These are phyloP conservation scores for Ophiocordyceps camponoti-rufipedis DNA, from an alignment of 2,329 filamentous ascomycete genomes.

Conservation along the genomic window DNA sequence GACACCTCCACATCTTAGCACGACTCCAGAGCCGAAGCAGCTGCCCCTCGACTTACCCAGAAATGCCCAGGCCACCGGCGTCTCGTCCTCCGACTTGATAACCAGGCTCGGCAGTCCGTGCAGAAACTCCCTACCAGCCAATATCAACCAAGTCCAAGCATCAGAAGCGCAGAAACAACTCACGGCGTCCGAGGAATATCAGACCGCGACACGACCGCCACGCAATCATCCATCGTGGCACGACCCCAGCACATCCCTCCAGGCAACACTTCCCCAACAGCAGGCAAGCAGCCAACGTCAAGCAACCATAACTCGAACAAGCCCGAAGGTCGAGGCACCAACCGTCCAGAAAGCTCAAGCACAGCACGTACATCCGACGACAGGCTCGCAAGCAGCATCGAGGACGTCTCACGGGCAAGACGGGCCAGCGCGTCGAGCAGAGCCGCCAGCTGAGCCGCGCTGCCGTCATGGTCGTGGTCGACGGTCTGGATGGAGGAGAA, in stretches of 20 bases:
- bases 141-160: background rate
- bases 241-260: constrained; percentile 35
- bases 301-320: constrained; percentile 42
- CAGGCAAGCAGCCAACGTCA: constrained; percentile 23
- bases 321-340: constrained; percentile 10
- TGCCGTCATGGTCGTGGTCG: background rate
- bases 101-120: constrained; percentile 25
- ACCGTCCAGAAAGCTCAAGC: constrained; percentile 8
- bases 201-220: constrained; percentile 34
- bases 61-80: constrained; percentile 47
- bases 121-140: constrained; percentile 18
- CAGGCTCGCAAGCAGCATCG: constrained; percentile 17
- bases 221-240: constrained; percentile 32
- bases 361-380: constrained; percentile 11
- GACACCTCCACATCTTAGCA: constrained; percentile 18
- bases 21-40: background rate
- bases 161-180: constrained; percentile 2
- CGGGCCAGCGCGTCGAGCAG: constrained; percentile 12
- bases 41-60: constrained; percentile 15
- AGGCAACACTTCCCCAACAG: constrained; percentile 14
- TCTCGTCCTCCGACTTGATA: constrained; percentile 25
- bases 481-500: background rate
- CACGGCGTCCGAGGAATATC: constrained; percentile 36
- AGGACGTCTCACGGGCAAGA: constrained; percentile 7
- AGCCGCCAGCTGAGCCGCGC: constrained; percentile 12